Base-by-base conservation (phyloP, 192 early-diverging fungal genomes). In the Backusella macrospora region DNA sequence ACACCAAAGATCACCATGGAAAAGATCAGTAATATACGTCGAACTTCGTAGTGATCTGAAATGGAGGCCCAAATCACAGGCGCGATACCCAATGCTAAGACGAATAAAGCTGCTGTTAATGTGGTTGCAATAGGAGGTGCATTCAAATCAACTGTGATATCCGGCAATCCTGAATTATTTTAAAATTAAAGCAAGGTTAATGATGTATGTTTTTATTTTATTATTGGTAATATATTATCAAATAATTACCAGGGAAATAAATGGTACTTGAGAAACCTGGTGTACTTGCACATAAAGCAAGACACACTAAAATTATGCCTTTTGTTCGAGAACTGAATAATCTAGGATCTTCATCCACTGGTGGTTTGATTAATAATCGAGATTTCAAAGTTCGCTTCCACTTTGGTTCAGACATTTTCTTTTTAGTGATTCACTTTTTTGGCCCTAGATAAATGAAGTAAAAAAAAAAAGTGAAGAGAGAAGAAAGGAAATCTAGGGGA, bases 71-170 rank as follows among this genome's bases (percentile, higher is more conserved):
- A 80, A 43, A 86, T 73, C 0, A 86, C 65, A 10, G 85, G 85
- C 65, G 80, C 78, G 49, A 85, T 81, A 23, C 84, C 83, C 78
- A 82, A 82, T 52, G 82, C 82, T 29, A 85, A 70, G 18, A 82
- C 80, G 40, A 82, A 85, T 48, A 85, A 75, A 16, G 81, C 78
- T 6, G 81, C 81, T 18, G 81, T 80, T 12, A 81, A 67, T 63
- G 81, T 85, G 65, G 80, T 82, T n/a, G 79, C 74, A 0, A 81
- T 82, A 5, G 74, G 47, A 6, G 81, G 78, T 7, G 83, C 79
- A 34, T 80, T 43, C 9, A 85, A 76, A 26, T 85, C 83, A 16
- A 68, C 44, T 9, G 76, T 80, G 65, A 85, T 82, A 12, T 40
- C 65, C 14, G 75, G 75, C 1, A 76, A 63, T 12, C 72, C 72